A percentile compares a stretch with the other conserved stretches of the same genome.
phyloP scores from a whole-genome alignment of 1,284 basidiomycete species.

The Cryptococcus sp. region DNA sequence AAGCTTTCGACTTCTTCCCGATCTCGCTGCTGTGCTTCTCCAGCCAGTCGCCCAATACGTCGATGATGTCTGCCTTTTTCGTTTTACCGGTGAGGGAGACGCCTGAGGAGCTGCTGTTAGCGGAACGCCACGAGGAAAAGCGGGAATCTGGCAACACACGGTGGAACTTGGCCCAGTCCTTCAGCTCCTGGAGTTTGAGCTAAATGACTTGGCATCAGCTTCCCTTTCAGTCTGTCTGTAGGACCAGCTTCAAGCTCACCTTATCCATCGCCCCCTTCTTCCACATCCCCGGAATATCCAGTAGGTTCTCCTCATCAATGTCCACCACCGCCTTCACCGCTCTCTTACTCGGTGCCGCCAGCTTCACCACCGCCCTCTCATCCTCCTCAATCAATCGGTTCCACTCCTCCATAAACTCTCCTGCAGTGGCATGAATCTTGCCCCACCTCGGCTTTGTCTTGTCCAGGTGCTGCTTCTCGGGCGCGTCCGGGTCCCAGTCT shows the following conservation, averaged over 20 bases:
- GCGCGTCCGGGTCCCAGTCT: constrained; percentile 68
- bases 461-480: constrained; percentile 59
- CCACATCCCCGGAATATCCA: constrained; percentile 64
- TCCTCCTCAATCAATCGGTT: constrained; percentile 66
- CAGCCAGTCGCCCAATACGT: constrained; percentile 25
- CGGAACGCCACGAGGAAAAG: neutral
- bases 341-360: constrained; percentile 25
- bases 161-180: constrained; percentile 52
- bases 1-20: constrained; percentile 29
- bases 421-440: constrained; percentile 78
- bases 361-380: constrained; percentile 53
- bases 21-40: constrained; percentile 11
- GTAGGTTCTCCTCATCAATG: constrained; percentile 60
- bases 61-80: constrained; percentile 44
- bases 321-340: constrained; percentile 12
- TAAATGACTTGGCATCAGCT: constrained; percentile 52
- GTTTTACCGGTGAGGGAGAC: constrained; percentile 30
- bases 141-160: constrained; percentile 19
- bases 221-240: neutral
- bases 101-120: constrained; percentile 16
- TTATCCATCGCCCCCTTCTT: constrained; percentile 61
- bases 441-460: constrained; percentile 72
- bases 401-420: constrained; percentile 70
- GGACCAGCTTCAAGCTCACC: constrained; percentile 51
- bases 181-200: constrained; percentile 73